Conservation (phyloP, 352 stramenopile genomes). For the Elongisporangium prolatum region DNA sequence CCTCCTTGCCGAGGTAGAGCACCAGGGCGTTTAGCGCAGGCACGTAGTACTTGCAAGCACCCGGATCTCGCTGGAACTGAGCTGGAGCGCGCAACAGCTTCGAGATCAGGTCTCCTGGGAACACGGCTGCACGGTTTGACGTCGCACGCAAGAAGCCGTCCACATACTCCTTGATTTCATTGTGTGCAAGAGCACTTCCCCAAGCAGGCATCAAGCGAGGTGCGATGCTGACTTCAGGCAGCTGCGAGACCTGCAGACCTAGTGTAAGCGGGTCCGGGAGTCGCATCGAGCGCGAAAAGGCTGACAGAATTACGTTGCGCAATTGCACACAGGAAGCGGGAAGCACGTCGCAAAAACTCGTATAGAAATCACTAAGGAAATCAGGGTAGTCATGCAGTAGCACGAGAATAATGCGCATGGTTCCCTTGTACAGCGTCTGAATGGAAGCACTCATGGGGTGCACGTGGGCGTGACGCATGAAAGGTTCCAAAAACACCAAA, state of each 20-base stretch:
- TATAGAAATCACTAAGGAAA: conserved; percentile 97
- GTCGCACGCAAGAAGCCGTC: conserved; percentile 93
- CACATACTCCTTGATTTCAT: conserved; percentile 90
- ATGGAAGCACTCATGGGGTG: conserved; percentile 87
- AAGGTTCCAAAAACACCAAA: conserved; percentile 97
- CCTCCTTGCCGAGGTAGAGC: conserved; percentile 83
- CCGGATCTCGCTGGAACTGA: conserved; percentile 69
- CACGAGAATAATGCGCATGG: conserved; percentile 96
- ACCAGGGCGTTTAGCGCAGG: conserved; percentile 92
- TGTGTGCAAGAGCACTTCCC: conserved; percentile 88
- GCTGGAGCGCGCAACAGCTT: conserved; percentile 62
- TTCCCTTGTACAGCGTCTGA: conserved; percentile 96
- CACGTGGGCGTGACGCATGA: conserved; percentile 88
- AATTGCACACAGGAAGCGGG: conserved; percentile 97
- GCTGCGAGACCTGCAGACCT: conserved; percentile 96
- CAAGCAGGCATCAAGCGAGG: conserved; percentile 95
- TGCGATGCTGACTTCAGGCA: conserved; percentile 95
- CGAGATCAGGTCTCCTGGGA: conserved; percentile 70
- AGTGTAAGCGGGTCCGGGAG: conserved; percentile 97
- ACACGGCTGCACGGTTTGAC: conserved; percentile 86
- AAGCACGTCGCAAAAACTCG: conserved; percentile 98
- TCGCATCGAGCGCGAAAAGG: conserved; percentile 96
- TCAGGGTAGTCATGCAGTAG: conserved; percentile 98
- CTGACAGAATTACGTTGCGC: conserved; percentile 97
- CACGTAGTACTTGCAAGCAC: conserved; percentile 84